A percentile compares a stretch with the other conserved stretches of the same genome.
Conservation (phyloP, 1,139 yeast genomes). For the Petasospora rhodanensis region DNA sequence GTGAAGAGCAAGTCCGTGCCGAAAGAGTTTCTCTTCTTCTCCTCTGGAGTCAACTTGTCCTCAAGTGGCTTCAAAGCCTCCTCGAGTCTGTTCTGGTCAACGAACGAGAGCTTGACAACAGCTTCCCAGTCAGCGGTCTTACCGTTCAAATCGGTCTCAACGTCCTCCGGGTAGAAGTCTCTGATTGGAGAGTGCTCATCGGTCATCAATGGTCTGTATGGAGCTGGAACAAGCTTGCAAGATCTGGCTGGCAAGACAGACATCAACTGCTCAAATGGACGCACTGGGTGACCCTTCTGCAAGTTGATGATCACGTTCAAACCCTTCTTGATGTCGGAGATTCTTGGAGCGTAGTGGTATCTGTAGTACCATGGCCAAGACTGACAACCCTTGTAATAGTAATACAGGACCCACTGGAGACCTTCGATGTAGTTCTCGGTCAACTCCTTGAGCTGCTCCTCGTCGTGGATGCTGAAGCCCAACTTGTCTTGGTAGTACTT, state of each 20-base stretch:
- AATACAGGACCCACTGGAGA: constrained; percentile 89
- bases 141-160: constrained; percentile 87
- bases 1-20: constrained; percentile 66
- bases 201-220: constrained; percentile 81
- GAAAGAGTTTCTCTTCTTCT: constrained; percentile 64
- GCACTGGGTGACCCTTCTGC: constrained; percentile 72
- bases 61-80: constrained; percentile 69
- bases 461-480: constrained; percentile 55
- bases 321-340: constrained; percentile 77
- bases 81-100: constrained; percentile 72
- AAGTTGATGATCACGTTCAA: constrained; percentile 58
- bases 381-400: constrained; percentile 84
- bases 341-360: constrained; percentile 90
- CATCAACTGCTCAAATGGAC: constrained; percentile 96
- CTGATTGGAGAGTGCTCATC: constrained; percentile 83
- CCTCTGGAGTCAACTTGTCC: constrained; percentile 59
- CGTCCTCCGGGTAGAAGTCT: constrained; percentile 88
- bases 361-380: constrained; percentile 94
- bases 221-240: constrained; percentile 68
- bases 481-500: constrained; percentile 76
- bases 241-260: constrained; percentile 97
- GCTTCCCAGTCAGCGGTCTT: constrained; percentile 98
- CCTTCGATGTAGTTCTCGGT: constrained; percentile 91
- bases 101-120: constrained; percentile 90
- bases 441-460: constrained; percentile 52